These are phyloP conservation scores for Eucalyptus virginea DNA, from an alignment of 345 rosid genomes.

Conservation along the genomic window DNA sequence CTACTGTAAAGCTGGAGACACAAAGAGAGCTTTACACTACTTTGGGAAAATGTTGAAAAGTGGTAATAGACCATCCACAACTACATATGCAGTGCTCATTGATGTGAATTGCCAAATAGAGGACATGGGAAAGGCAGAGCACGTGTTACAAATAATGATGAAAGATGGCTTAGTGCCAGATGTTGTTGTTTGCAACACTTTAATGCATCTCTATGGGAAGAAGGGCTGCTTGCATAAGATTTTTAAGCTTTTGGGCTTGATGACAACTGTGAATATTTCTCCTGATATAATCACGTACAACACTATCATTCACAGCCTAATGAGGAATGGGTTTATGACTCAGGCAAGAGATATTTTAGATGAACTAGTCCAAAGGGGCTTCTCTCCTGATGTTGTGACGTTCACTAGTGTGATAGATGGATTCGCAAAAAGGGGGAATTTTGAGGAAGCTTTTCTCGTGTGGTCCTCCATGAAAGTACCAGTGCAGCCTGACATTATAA, in stretches of 20 bases:
- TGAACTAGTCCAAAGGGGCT: conserved; percentile 32
- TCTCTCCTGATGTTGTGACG: conserved; percentile 25
- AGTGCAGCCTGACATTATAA: conserved; percentile 34
- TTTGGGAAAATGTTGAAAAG: conserved; percentile 31
- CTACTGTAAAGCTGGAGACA: conserved; percentile 16
- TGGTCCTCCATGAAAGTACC: conserved; percentile 34
- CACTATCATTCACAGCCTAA: conserved; percentile 30
- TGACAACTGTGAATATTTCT: conserved; percentile 22
- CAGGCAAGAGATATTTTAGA: conserved; percentile 29
- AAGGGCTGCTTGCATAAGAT: conserved; percentile 27
- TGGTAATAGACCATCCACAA: conserved; percentile 21
- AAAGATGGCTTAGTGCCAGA: conserved; percentile 17
- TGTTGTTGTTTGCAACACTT: conserved; percentile 27
- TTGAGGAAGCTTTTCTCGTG: conserved; percentile 36
- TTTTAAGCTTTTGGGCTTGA: conserved; percentile 25
- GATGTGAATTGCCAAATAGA: conserved; percentile 22
- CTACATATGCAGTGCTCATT: conserved; percentile 28
- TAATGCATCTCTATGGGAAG: conserved; percentile 35
- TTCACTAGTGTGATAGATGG: conserved; percentile 42
- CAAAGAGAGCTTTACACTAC: conserved; percentile 17
- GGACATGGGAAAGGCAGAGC: conserved; percentile 15
- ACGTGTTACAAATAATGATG: conserved; percentile 11
- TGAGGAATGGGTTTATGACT: conserved; percentile 20
- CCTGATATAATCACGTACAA: conserved; percentile 44
- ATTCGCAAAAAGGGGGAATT: conserved; percentile 17